These are phyloP conservation scores for Entoloma clypeatum DNA, from an alignment of 1,284 basidiomycete species.

Conservation along the genomic window DNA sequence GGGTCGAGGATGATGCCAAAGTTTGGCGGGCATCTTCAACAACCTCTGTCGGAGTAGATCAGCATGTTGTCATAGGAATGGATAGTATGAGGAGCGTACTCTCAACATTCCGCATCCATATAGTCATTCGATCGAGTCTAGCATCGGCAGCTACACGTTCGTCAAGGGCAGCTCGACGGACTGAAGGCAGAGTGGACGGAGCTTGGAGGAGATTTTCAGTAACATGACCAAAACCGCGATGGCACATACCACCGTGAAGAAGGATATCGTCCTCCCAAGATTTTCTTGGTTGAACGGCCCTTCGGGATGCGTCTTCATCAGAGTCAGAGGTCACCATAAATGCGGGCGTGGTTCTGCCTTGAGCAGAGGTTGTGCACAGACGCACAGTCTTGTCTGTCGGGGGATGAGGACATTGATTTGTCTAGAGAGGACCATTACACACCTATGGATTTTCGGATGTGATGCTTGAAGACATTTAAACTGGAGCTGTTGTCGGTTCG, in stretches of 20 bases:
- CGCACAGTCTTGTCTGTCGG: slow-evolving; percentile 51
- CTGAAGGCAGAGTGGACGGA: slow-evolving; percentile 45
- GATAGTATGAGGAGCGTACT: slow-evolving; percentile 41
- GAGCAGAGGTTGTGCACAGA: slow-evolving; percentile 51
- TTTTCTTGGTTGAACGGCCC: slow-evolving; percentile 28
- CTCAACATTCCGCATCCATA: slow-evolving; percentile 77
- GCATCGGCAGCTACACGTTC: slow-evolving; percentile 51
- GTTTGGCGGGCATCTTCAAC: slow-evolving; percentile 71
- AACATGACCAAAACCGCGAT: neutral
- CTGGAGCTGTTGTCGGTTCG: slow-evolving; percentile 26
- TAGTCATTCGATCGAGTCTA: slow-evolving; percentile 61
- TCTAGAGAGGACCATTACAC: slow-evolving; percentile 18
- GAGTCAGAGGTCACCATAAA: slow-evolving; percentile 33
- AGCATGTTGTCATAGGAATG: neutral
- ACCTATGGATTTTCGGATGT: slow-evolving; percentile 70
- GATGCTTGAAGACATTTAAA: slow-evolving; percentile 52
- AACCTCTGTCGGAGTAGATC: slow-evolving; percentile 46
- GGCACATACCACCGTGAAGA: slow-evolving; percentile 35
- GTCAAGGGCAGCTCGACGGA: slow-evolving; percentile 47
- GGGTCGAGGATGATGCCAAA: slow-evolving; percentile 52
- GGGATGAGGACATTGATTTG: slow-evolving; percentile 4
- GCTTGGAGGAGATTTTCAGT: slow-evolving; percentile 8
- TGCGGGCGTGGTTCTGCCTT: slow-evolving; percentile 42
- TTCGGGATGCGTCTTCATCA: slow-evolving; percentile 26
- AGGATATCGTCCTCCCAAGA: slow-evolving; percentile 50